Conservation (phyloP, 768 basidiomycete genomes). For the Russula sp. region DNA sequence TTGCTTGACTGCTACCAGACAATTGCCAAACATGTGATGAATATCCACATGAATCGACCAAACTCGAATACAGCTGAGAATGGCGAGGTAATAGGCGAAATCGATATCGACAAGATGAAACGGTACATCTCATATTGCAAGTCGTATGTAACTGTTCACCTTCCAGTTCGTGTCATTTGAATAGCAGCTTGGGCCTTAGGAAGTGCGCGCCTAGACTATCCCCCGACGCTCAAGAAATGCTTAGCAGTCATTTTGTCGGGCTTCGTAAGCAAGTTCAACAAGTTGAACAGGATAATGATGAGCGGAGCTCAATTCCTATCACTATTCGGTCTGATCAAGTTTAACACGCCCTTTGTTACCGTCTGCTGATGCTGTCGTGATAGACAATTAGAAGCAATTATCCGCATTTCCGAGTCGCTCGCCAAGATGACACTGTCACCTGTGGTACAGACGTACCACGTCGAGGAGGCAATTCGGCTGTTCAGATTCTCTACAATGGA, state of each 20-base stretch:
- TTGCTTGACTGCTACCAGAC: slow-evolving; percentile 46
- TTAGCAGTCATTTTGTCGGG: slow-evolving; percentile 91
- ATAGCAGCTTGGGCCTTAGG: slow-evolving; percentile 35
- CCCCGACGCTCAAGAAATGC: slow-evolving; percentile 90
- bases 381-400: slow-evolving; percentile 95
- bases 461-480: slow-evolving; percentile 94
- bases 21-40: slow-evolving; percentile 97
- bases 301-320: slow-evolving; percentile 96
- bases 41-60: slow-evolving; percentile 94
- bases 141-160: slow-evolving; percentile 44
- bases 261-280: slow-evolving; percentile 91
- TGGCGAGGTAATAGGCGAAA: slow-evolving; percentile 73
- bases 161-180: neutral
- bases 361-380: slow-evolving; percentile 5
- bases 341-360: neutral
- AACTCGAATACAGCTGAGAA: slow-evolving; percentile 56
- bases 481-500: slow-evolving; percentile 99
- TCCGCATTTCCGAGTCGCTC: slow-evolving; percentile 95
- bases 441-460: slow-evolving; percentile 85
- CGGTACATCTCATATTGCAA: slow-evolving; percentile 96
- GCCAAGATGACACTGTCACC: slow-evolving; percentile 90
- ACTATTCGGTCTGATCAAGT: slow-evolving; percentile 72
- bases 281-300: slow-evolving; percentile 95
- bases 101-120: slow-evolving; percentile 98
- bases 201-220: slow-evolving; percentile 96